These are phyloP conservation scores for Barnettozyma pratensis DNA, from an alignment of 805 yeast genomes.

Conservation along the genomic window DNA sequence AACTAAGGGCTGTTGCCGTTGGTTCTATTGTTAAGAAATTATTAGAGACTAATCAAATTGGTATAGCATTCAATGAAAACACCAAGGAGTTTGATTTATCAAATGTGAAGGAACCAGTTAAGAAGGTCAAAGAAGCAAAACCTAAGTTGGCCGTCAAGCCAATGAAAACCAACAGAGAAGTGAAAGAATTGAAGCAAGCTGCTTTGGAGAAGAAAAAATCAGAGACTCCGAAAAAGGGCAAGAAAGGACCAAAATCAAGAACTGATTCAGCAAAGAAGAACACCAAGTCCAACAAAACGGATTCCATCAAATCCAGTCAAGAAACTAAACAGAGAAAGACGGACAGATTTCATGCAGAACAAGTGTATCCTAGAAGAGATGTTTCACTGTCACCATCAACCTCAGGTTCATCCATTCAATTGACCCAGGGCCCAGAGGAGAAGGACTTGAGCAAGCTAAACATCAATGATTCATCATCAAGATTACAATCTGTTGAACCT, in stretches of 20 bases:
- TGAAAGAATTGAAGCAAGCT: not conserved
- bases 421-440: not conserved
- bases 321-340: not conserved
- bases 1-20: conserved; percentile 30
- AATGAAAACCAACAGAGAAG: not conserved
- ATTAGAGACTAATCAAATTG: conserved; percentile 25
- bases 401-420: not conserved
- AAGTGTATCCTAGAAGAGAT: not conserved
- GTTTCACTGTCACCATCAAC: conserved; percentile 1
- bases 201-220: conserved; percentile 2
- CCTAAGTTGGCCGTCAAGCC: not conserved
- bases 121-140: not conserved
- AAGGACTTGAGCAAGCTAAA: not conserved
- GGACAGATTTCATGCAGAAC: not conserved
- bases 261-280: not conserved
- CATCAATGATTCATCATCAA: not conserved
- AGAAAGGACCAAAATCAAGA: not conserved
- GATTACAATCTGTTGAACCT: not conserved
- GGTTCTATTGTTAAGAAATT: conserved; percentile 27
- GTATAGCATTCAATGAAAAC: conserved; percentile 24
- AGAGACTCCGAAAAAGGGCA: not conserved
- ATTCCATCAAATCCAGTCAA: not conserved
- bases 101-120: conserved; percentile 5
- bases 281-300: not conserved
- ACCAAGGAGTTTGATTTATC: conserved; percentile 14